Conservation (phyloP, 306 rosid genomes). For the Potentilla sterilis region DNA sequence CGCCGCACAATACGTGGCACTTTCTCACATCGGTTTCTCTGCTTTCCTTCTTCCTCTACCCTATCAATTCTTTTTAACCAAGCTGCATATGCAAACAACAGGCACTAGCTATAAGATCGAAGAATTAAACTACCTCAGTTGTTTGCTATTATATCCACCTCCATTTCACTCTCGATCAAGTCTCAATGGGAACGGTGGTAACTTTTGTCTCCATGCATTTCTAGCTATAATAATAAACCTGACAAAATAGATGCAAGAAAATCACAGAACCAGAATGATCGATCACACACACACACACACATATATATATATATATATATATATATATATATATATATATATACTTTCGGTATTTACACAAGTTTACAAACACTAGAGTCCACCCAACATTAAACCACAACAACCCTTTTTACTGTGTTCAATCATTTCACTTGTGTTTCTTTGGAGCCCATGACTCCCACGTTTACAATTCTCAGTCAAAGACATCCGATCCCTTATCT, state of each 20-base stretch:
- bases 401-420: background rate
- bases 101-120: slow-evolving; percentile 28
- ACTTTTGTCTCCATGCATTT: slow-evolving; percentile 18
- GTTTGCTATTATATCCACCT: background rate
- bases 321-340: no score
- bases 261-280: slow-evolving; percentile 2
- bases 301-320: no score
- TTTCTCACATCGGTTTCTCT: slow-evolving; percentile 59
- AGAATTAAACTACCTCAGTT: slow-evolving; percentile 8
- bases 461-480: slow-evolving; percentile 15
- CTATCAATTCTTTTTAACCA: slow-evolving; percentile 11
- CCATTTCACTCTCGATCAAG: background rate
- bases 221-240: background rate
- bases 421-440: background rate
- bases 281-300: no score
- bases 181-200: background rate
- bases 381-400: slow-evolving; percentile 29
- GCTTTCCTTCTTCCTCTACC: background rate
- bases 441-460: background rate
- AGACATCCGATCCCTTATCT: no score
- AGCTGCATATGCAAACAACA: slow-evolving; percentile 17
- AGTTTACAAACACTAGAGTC: slow-evolving; percentile 38
- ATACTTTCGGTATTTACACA: slow-evolving; percentile 14
- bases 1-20: slow-evolving; percentile 78
- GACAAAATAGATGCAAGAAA: slow-evolving; percentile 34